phyloP scores from a whole-genome alignment of 108 stramenopile genomes.

The Parmales sp. region DNA sequence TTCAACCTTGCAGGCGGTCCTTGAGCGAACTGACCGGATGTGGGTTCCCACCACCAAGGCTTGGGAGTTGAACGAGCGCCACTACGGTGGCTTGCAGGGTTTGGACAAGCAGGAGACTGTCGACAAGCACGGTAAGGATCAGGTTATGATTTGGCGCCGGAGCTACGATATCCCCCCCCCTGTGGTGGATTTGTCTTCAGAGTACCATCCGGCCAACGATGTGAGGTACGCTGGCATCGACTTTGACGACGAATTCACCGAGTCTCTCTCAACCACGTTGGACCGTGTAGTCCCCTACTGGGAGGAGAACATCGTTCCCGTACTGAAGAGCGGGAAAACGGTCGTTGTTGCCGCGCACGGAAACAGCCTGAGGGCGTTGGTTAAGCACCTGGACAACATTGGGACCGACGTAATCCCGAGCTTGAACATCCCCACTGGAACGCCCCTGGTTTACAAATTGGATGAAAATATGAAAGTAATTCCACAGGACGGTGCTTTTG shows the following conservation, averaged over 20 bases:
- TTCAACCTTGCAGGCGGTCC: constrained; percentile 67
- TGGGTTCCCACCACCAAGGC: constrained; percentile 63
- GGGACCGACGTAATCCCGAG: constrained; percentile 63
- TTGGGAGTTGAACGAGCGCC: constrained; percentile 85
- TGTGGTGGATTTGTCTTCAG: constrained; percentile 42
- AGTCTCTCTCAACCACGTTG: constrained; percentile 71
- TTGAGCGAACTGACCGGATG: constrained; percentile 71
- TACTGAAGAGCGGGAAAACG: constrained; percentile 63
- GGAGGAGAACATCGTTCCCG: constrained; percentile 58
- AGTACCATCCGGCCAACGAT: constrained; percentile 74
- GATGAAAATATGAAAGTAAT: constrained; percentile 74
- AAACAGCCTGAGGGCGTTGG: constrained; percentile 79
- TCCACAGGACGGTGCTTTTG: constrained; percentile 62
- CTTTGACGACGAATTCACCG: constrained; percentile 61
- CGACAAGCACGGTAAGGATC: constrained; percentile 82
- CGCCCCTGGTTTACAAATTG: constrained; percentile 75
- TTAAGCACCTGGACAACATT: constrained; percentile 79
- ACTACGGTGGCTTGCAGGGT: constrained; percentile 76
- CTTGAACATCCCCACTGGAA: constrained; percentile 83
- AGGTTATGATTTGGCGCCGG: constrained; percentile 78
- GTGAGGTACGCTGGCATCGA: constrained; percentile 49
- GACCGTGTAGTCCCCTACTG: constrained; percentile 77
- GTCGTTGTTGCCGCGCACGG: constrained; percentile 82
- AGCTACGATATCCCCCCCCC: constrained; percentile 84
- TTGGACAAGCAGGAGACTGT: constrained; percentile 89